These are phyloP conservation scores for Mangifera indica DNA, from an alignment of 345 rosid genomes.

Conservation along the genomic window DNA sequence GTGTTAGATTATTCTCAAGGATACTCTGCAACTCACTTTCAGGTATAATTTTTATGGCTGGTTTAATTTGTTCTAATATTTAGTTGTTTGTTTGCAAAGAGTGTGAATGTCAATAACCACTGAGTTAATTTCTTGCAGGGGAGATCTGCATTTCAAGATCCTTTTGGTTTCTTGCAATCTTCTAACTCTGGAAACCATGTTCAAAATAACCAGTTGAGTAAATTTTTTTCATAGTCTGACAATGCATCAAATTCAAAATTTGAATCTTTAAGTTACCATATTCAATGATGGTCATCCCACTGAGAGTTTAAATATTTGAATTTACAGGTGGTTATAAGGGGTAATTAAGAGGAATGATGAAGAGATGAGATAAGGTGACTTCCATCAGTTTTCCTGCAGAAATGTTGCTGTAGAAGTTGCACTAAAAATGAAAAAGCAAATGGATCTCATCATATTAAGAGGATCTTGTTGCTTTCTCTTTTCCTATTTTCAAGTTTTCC, in stretches of 20 bases:
- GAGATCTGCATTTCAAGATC: slow-evolving; percentile 47
- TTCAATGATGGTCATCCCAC: slow-evolving; percentile 9
- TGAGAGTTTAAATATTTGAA: slow-evolving; percentile 10
- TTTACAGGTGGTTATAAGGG: slow-evolving; percentile 45
- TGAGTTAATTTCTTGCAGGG: slow-evolving; percentile 35
- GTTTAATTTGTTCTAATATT: not conserved
- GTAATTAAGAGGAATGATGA: slow-evolving; percentile 15
- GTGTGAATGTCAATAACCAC: slow-evolving; percentile 6
- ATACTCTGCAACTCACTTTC: slow-evolving; percentile 61
- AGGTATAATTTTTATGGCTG: slow-evolving; percentile 37
- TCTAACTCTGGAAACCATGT: slow-evolving; percentile 40
- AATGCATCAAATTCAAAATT: not conserved
- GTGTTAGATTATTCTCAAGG: slow-evolving; percentile 60
- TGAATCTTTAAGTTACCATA: not conserved
- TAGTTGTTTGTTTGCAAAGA: not conserved
- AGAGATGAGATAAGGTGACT: slow-evolving; percentile 22
- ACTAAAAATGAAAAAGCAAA: slow-evolving; percentile 10
- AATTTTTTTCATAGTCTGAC: not conserved
- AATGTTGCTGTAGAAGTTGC: slow-evolving; percentile 11
- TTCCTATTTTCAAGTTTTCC: slow-evolving; percentile 12
- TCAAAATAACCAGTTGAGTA: slow-evolving; percentile 53
- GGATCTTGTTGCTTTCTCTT: slow-evolving; percentile 18
- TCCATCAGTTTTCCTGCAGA: slow-evolving; percentile 10
- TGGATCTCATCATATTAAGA: slow-evolving; percentile 23
- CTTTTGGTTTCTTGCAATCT: slow-evolving; percentile 39